Evolutionary conservation across 495 filamentous ascomycete genomes (phyloP), one percentile per base, ranked within the genome.

Genomic region (Trichoderma parareesei): DNA sequence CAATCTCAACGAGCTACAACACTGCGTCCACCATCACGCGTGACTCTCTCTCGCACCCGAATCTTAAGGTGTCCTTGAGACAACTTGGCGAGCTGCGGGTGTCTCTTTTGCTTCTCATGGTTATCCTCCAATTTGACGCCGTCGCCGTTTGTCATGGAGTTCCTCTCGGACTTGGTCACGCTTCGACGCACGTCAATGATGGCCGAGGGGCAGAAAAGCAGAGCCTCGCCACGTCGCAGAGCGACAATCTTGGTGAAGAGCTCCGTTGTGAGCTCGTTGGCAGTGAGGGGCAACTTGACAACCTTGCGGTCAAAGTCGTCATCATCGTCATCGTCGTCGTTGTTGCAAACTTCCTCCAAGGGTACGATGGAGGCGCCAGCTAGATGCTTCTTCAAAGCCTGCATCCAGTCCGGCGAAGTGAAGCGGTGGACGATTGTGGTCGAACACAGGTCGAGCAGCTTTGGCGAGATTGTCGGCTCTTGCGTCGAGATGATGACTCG

Each of bases 361-460:
- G 60, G 20, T 48, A 69, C 71, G 13, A 65, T 64, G 2, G 72
- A 74, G 9, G 75, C 72, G n/a, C 75, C 84, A 0, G 86, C 87
- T 1, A 93, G 66, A 71, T 92, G 88, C 4, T 75, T 74, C n/a
- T 79, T 75, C 62, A 93, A 77, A n/a, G 78, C 72, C 0, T 65
- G 69, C 43, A 89, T 73, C 90, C 90, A 93, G 67, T 82, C 82
- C 0, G 89, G 89, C 2, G 84, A 88, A 0, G 81, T 85, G 68
- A 93, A 93, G 14, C 87, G 79, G 71, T 94, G 90, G 0, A 93
- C 84, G 64, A 93, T 82, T 0, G 87, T 90, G 20, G 88, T 76
- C n/a, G 83, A 87, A 71, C 85, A 90, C 7, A 93, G 79, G 65
- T 88, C 88, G 0, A 93, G 76, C 2, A 93, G 81, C 35, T 76